phyloP scores from a whole-genome alignment of 2,329 filamentous ascomycete genomes.

The Apiospora marii region DNA sequence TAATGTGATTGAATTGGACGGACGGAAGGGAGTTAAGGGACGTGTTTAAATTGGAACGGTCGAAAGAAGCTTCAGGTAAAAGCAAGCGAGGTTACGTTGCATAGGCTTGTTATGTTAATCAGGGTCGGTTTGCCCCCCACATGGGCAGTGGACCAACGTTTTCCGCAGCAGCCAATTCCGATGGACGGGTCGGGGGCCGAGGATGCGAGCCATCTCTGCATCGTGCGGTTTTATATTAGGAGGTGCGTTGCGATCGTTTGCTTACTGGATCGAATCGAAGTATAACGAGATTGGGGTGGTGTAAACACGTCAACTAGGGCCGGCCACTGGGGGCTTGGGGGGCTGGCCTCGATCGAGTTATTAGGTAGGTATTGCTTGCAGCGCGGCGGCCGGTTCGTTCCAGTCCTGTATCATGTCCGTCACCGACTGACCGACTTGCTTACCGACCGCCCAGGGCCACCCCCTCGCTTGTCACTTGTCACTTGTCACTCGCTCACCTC shows the following conservation, averaged over 20 bases:
- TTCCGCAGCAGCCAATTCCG: slow-evolving; percentile 3
- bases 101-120: not conserved
- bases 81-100: slow-evolving; percentile 10
- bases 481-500: not conserved
- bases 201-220: not conserved
- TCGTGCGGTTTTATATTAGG: not conserved
- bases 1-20: not conserved
- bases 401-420: not conserved
- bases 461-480: not conserved
- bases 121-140: not conserved
- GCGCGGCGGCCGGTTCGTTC: not conserved
- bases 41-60: slow-evolving; percentile 4
- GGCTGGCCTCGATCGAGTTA: not conserved
- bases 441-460: not conserved
- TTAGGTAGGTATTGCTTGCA: not conserved
- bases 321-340: not conserved
- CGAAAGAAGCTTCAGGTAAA: slow-evolving; percentile 18
- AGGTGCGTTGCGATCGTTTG: not conserved
- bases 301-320: slow-evolving; percentile 3
- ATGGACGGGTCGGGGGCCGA: not conserved
- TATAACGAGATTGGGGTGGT: not conserved
- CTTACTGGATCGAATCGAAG: slow-evolving; percentile 14
- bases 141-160: not conserved
- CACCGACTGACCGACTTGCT: slow-evolving; percentile 3
- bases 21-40: not conserved